Conservation (phyloP, 495 filamentous ascomycete species). For the Opeltia flavorubescens region DNA sequence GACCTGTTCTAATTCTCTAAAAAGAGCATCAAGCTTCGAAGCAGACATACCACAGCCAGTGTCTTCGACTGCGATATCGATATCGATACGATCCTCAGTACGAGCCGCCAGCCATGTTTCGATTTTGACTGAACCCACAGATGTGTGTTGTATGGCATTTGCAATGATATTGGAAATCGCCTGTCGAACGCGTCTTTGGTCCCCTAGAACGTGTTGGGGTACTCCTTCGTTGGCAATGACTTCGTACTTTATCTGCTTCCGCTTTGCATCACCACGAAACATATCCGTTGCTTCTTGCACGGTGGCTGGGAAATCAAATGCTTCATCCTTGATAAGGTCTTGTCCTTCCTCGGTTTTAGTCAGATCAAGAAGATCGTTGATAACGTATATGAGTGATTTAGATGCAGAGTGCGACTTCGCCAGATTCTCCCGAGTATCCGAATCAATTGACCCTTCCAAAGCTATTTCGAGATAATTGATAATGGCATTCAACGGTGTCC, state of each 20-base stretch:
- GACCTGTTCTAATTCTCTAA: conserved; percentile 80
- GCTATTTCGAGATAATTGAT: conserved; percentile 96
- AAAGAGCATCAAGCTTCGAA: conserved; percentile 59
- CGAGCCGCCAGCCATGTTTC: conserved; percentile 42
- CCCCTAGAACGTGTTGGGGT: conserved; percentile 60
- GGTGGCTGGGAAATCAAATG: conserved; percentile 58
- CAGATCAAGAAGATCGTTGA: conserved; percentile 87
- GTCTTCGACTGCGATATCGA: conserved; percentile 67
- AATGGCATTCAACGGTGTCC: conserved; percentile 88
- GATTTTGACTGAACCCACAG: conserved; percentile 51
- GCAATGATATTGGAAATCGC: conserved; percentile 69
- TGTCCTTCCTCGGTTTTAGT: conserved; percentile 81
- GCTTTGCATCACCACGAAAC: conserved; percentile 58
- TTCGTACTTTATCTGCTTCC: conserved; percentile 60
- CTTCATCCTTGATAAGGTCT: conserved; percentile 66
- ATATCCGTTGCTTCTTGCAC: conserved; percentile 63
- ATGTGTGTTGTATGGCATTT: conserved; percentile 77
- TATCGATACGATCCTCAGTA: conserved; percentile 31
- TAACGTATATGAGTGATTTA: conserved; percentile 87
- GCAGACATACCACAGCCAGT: conserved; percentile 69
- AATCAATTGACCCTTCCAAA: conserved; percentile 66
- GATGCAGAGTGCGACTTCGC: conserved; percentile 87
- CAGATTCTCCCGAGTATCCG: conserved; percentile 77
- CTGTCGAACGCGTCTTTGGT: conserved; percentile 65
- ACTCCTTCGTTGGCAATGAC: conserved; percentile 53